These are phyloP conservation scores for Diplocarpon mali DNA, from an alignment of 2,329 filamentous ascomycete genomes.

Conservation along the genomic window DNA sequence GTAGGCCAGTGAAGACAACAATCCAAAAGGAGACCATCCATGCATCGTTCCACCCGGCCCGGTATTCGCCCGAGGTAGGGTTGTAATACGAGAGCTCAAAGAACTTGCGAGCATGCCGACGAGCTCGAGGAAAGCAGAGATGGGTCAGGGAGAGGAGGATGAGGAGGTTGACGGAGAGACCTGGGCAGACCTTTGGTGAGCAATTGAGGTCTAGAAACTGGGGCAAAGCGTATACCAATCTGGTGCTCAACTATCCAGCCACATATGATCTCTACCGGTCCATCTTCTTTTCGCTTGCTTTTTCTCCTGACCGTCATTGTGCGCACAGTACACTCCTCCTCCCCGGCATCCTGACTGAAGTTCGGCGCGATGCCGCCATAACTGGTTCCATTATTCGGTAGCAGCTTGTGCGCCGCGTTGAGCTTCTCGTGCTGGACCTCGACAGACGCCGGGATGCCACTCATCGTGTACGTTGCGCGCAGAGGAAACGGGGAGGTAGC, in stretches of 20 bases:
- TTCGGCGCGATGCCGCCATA: slow-evolving; percentile 13
- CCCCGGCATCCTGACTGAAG: slow-evolving; percentile 1
- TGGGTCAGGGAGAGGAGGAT: slow-evolving; percentile 75
- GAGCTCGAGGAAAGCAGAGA: slow-evolving; percentile 68
- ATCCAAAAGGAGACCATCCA: slow-evolving; percentile 70
- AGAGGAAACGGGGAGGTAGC: slow-evolving; percentile 2
- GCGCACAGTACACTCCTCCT: slow-evolving; percentile 7
- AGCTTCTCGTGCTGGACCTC: slow-evolving; percentile 10
- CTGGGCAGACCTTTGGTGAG: slow-evolving; percentile 33
- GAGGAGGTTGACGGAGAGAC: slow-evolving; percentile 76
- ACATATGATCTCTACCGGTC: slow-evolving; percentile 47
- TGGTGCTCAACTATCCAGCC: slow-evolving; percentile 70
- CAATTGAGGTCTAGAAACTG: background rate
- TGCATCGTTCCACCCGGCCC: slow-evolving; percentile 67
- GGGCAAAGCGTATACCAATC: slow-evolving; percentile 45
- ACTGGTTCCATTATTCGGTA: slow-evolving; percentile 13
- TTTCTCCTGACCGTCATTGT: slow-evolving; percentile 30
- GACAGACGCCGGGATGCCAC: slow-evolving; percentile 6
- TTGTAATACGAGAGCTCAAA: slow-evolving; percentile 81
- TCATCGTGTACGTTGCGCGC: slow-evolving; percentile 12
- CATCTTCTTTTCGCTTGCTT: slow-evolving; percentile 50
- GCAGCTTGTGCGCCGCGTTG: slow-evolving; percentile 13
- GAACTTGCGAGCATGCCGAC: slow-evolving; percentile 74
- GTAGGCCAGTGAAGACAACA: slow-evolving; percentile 75
- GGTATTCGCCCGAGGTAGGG: slow-evolving; percentile 55